Evolutionary conservation across 2,329 filamentous ascomycete species (phyloP).

Genomic region (Microdochium paspali): DNA sequence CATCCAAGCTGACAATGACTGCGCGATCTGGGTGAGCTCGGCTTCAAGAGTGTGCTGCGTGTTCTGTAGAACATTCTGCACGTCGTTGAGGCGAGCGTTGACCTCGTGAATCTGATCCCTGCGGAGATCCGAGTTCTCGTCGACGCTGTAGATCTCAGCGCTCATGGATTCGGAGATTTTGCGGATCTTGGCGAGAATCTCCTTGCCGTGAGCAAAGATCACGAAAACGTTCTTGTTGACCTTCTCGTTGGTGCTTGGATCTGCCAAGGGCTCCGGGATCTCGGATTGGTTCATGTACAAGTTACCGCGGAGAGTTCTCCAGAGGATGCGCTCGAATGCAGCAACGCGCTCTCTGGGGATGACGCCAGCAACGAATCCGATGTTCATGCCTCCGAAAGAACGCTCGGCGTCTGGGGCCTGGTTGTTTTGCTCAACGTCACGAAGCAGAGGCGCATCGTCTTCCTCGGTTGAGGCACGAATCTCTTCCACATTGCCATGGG

Average conservation of each 20-base stretch:
- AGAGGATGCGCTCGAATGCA: constrained; percentile 93
- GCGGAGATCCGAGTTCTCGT: constrained; percentile 92
- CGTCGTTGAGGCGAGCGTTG: constrained; percentile 83
- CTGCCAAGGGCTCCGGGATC: constrained; percentile 85
- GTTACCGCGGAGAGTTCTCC: constrained; percentile 94
- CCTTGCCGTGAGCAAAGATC: constrained; percentile 97
- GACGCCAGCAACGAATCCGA: constrained; percentile 94
- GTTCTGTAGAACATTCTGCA: constrained; percentile 86
- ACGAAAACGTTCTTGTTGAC: constrained; percentile 98
- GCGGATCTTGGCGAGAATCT: constrained; percentile 96
- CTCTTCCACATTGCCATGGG: constrained; percentile 92
- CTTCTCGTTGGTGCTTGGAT: constrained; percentile 85
- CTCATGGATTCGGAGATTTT: constrained; percentile 98
- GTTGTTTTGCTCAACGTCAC: constrained; percentile 80
- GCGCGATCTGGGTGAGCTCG: constrained; percentile 87
- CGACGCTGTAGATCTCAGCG: constrained; percentile 90
- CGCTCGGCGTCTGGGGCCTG: constrained; percentile 61
- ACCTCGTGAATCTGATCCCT: constrained; percentile 96
- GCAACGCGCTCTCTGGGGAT: constrained; percentile 88
- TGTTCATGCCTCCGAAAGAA: constrained; percentile 96
- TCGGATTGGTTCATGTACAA: constrained; percentile 99
- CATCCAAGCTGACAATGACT: constrained; percentile 93
- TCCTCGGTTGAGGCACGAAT: constrained; percentile 85
- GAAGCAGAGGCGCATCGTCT: constrained; percentile 86
- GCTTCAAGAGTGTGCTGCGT: constrained; percentile 91